phyloP scores from a whole-genome alignment of 2,329 filamentous ascomycete genomes.

The Dothideomycetidae sp. region DNA sequence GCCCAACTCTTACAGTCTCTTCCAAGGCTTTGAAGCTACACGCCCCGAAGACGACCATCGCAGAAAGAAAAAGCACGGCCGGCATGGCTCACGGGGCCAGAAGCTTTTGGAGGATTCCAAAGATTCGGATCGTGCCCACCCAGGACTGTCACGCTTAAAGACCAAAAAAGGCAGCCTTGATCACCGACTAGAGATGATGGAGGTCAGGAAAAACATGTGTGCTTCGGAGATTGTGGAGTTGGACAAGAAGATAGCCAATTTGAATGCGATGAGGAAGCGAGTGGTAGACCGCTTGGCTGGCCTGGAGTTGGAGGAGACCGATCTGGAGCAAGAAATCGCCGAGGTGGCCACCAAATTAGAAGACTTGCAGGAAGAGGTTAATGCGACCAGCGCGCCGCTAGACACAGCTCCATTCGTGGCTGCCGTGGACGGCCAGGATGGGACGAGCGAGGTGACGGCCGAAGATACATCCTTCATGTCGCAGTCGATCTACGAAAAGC shows the following conservation, averaged over 20 bases:
- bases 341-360: constrained; percentile 49
- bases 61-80: constrained; percentile 51
- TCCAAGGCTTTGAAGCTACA: constrained; percentile 90
- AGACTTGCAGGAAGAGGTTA: constrained; percentile 45
- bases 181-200: constrained; percentile 80
- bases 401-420: constrained; percentile 23
- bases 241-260: constrained; percentile 88
- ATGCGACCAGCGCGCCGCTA: constrained; percentile 34
- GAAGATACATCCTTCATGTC: constrained; percentile 72
- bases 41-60: constrained; percentile 54
- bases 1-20: constrained; percentile 77
- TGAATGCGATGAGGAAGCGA: constrained; percentile 84
- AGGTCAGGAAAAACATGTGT: constrained; percentile 92
- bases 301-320: constrained; percentile 77
- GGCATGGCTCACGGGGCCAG: constrained; percentile 58
- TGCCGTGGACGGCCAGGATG: constrained; percentile 8
- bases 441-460: constrained; percentile 24
- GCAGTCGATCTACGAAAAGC: constrained; percentile 89
- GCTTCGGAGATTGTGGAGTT: constrained; percentile 92
- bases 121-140: constrained; percentile 45
- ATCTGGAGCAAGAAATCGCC: constrained; percentile 71
- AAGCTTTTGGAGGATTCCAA: constrained; percentile 55
- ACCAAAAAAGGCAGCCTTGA: constrained; percentile 67
- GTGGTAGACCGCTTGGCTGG: constrained; percentile 74
- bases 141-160: constrained; percentile 58